Evolutionary conservation across 2,329 filamentous ascomycete species (phyloP).

Genomic region (Alternaria brassicae): DNA sequence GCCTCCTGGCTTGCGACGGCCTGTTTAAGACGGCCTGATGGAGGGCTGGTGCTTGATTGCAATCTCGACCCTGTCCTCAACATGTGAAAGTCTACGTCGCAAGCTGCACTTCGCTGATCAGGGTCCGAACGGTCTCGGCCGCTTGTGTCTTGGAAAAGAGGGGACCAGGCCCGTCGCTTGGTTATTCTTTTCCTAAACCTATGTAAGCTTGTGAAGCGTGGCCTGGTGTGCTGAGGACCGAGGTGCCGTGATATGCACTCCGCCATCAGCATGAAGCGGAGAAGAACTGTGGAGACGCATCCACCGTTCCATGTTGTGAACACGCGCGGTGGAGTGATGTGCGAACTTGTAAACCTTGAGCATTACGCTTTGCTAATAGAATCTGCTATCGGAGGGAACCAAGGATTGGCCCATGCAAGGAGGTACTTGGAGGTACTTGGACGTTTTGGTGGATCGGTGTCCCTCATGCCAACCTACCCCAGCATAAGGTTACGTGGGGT

Average conservation of each 20-base stretch:
- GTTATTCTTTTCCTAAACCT: slow-evolving; percentile 1
- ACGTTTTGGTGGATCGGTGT: slow-evolving; percentile 18
- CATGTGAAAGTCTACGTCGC: slow-evolving; percentile 21
- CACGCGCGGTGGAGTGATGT: slow-evolving; percentile 16
- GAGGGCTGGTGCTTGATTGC: slow-evolving; percentile 16
- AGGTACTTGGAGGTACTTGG: slow-evolving; percentile 38
- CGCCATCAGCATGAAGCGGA: slow-evolving; percentile 14
- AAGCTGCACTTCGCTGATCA: slow-evolving; percentile 22
- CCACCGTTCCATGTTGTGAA: slow-evolving; percentile 8
- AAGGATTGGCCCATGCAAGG: not conserved
- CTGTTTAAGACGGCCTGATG: slow-evolving; percentile 14
- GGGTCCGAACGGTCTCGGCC: slow-evolving; percentile 22
- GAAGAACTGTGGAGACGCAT: slow-evolving; percentile 13
- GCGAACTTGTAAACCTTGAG: slow-evolving; percentile 9
- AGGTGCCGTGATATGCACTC: slow-evolving; percentile 18
- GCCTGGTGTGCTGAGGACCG: slow-evolving; percentile 8
- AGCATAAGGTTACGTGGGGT: slow-evolving; percentile 14
- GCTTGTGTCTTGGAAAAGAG: slow-evolving; percentile 16
- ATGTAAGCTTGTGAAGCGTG: slow-evolving; percentile 7
- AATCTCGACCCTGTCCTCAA: slow-evolving; percentile 18
- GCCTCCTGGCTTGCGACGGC: slow-evolving; percentile 8
- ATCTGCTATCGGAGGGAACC: slow-evolving; percentile 9
- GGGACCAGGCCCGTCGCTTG: slow-evolving; percentile 20
- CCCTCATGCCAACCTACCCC: slow-evolving; percentile 19
- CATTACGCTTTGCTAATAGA: slow-evolving; percentile 16